Percentiles rank a stretch among this genome's conserved stretches.
phyloP scores from a whole-genome alignment of 495 filamentous ascomycete genomes.

The Xylaria longipes region DNA sequence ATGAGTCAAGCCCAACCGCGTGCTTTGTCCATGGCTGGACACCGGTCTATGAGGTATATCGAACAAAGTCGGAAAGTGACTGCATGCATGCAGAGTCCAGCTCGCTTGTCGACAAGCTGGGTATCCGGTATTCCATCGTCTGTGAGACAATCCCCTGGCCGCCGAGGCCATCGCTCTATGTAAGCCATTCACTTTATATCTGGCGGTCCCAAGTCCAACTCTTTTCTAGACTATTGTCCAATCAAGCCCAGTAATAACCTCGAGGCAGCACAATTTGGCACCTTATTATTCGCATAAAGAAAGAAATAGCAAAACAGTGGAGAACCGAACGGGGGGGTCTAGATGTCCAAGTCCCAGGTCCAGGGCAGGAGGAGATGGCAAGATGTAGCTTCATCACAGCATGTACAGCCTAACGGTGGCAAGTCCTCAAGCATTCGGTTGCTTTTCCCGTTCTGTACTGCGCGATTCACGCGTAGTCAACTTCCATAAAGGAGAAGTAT shows the following conservation, averaged over 20 bases:
- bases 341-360: not conserved
- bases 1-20: constrained; percentile 5
- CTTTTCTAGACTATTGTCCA: not conserved
- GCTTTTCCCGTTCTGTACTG: not conserved
- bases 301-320: constrained; percentile 12
- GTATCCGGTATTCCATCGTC: constrained; percentile 2
- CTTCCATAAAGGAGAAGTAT: constrained; percentile 56
- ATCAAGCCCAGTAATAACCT: not conserved
- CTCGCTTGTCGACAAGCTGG: constrained; percentile 5
- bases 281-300: constrained; percentile 22
- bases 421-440: not conserved
- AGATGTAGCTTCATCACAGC: not conserved
- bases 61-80: constrained; percentile 17
- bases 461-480: constrained; percentile 50
- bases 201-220: constrained; percentile 2
- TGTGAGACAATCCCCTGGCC: constrained; percentile 23
- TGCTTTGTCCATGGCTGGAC: constrained; percentile 4
- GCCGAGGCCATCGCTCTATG: constrained; percentile 24
- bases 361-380: not conserved
- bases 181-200: constrained; percentile 18
- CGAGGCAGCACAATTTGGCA: not conserved
- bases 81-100: constrained; percentile 13
- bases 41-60: constrained; percentile 21
- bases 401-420: not conserved
- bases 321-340: not conserved